Conservation (phyloP, 2,329 filamentous ascomycete genomes). For the Xylaria sp. region DNA sequence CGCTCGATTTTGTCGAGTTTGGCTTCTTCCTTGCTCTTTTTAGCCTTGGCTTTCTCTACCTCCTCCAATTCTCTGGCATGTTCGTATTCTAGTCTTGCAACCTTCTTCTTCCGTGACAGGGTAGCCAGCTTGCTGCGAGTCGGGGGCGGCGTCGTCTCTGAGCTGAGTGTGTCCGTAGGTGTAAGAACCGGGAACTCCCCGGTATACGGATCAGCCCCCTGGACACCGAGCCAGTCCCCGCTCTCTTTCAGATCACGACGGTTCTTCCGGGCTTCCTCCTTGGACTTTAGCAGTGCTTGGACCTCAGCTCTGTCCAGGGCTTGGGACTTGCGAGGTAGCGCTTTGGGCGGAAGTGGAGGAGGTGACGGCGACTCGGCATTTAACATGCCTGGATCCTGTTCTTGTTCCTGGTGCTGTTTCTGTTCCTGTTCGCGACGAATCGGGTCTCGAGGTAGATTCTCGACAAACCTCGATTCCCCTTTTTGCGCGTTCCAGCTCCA, state of each 20-base stretch:
- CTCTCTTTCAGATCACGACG: conserved; percentile 54
- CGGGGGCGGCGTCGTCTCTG: conserved; percentile 40
- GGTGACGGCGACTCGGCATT: conserved; percentile 2
- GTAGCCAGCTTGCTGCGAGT: conserved; percentile 37
- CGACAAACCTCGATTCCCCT: conserved; percentile 18
- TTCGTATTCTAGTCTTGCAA: conserved; percentile 40
- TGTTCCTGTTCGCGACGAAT: conserved; percentile 8
- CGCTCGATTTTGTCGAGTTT: conserved; percentile 48
- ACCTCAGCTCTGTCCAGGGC: conserved; percentile 22
- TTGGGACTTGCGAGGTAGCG: conserved; percentile 12
- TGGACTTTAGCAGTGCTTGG: conserved; percentile 25
- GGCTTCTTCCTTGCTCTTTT: conserved; percentile 41
- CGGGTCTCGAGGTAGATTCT: conserved; percentile 9
- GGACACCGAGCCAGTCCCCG: conserved; percentile 61
- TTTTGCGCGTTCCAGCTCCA: conserved; percentile 21
- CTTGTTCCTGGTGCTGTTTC: conserved; percentile 5
- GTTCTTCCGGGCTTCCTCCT: conserved; percentile 41
- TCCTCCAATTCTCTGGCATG: conserved; percentile 40
- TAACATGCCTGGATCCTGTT: not conserved
- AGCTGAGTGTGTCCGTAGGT: conserved; percentile 48
- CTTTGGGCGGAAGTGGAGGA: not conserved
- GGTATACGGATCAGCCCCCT: conserved; percentile 60
- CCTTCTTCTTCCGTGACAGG: conserved; percentile 39
- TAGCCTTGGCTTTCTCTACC: conserved; percentile 49
- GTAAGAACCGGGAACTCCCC: conserved; percentile 56